phyloP scores from a whole-genome alignment of 176 grass and related monocot genomes.

The Cenchrus americanus region DNA sequence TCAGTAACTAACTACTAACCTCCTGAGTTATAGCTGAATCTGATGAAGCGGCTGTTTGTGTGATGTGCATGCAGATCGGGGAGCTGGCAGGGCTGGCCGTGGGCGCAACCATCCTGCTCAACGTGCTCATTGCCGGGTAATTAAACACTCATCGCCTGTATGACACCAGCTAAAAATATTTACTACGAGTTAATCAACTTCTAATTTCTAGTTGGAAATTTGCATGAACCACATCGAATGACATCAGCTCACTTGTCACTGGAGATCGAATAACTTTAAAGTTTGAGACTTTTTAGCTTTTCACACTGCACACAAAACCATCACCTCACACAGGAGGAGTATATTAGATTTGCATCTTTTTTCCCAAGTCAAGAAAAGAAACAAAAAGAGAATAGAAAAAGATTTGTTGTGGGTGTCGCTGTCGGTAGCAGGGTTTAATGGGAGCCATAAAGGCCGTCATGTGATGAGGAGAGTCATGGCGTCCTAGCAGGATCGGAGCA shows the following conservation, averaged over 20 bases:
- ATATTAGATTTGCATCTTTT: background rate
- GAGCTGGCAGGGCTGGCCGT: conserved; percentile 77
- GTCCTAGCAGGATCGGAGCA: background rate
- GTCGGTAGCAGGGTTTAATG: conserved; percentile 33
- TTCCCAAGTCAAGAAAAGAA: background rate
- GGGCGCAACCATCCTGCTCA: conserved; percentile 73
- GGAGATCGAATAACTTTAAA: conserved; percentile 8
- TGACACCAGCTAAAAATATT: background rate
- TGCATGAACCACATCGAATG: background rate
- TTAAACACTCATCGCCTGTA: no score
- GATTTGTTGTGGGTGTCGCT: conserved; percentile 24
- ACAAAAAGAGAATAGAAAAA: background rate
- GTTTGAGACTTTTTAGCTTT: background rate
- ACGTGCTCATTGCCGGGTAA: conserved; percentile 86
- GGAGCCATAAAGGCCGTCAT: conserved; percentile 42
- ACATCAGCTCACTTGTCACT: background rate
- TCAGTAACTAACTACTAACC: no score
- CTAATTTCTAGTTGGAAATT: background rate
- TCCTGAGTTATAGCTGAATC: background rate
- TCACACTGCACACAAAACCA: background rate
- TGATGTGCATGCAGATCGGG: conserved; percentile 56
- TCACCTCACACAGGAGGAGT: background rate
- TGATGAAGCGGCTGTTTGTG: background rate
- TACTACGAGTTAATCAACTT: background rate
- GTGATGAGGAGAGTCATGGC: conserved; percentile 37